phyloP scores from a whole-genome alignment of 495 filamentous ascomycete genomes.

The Bathelium albidoporum region DNA sequence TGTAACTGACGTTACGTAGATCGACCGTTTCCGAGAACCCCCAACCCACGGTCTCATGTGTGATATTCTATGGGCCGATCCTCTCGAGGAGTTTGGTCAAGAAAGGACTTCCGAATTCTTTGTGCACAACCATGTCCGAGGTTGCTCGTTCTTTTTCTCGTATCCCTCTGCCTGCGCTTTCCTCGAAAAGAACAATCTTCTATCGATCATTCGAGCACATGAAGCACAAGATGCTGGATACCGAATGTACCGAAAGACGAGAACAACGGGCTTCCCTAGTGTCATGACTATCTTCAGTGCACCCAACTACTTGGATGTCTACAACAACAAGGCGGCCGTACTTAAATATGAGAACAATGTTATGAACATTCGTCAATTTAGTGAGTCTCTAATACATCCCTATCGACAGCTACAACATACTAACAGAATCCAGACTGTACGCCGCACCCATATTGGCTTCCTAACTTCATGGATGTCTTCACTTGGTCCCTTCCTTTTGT shows the following conservation, averaged over 20 bases:
- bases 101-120: constrained; percentile 97
- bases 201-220: constrained; percentile 97
- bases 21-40: constrained; percentile 94
- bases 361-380: constrained; percentile 99
- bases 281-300: constrained; percentile 99
- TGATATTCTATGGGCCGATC: constrained; percentile 97
- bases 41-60: constrained; percentile 98
- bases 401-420: background rate
- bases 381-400: constrained; percentile 20
- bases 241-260: constrained; percentile 97
- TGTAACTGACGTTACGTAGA: constrained; percentile 41
- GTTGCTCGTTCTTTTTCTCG: constrained; percentile 98
- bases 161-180: constrained; percentile 98
- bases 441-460: constrained; percentile 96
- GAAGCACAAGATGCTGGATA: constrained; percentile 98
- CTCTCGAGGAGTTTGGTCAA: constrained; percentile 97
- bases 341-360: constrained; percentile 99
- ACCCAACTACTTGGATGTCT: constrained; percentile 97
- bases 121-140: constrained; percentile 94
- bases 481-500: constrained; percentile 99
- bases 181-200: constrained; percentile 95
- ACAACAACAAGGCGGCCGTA: constrained; percentile 99
- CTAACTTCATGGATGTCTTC: constrained; percentile 98
- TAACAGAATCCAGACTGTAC: constrained; percentile 56
- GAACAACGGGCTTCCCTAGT: constrained; percentile 94